Percentiles rank a stretch among this genome's conserved stretches.
Conservation (phyloP, 805 yeast genomes). For the Wickerhamiella australiensis region DNA sequence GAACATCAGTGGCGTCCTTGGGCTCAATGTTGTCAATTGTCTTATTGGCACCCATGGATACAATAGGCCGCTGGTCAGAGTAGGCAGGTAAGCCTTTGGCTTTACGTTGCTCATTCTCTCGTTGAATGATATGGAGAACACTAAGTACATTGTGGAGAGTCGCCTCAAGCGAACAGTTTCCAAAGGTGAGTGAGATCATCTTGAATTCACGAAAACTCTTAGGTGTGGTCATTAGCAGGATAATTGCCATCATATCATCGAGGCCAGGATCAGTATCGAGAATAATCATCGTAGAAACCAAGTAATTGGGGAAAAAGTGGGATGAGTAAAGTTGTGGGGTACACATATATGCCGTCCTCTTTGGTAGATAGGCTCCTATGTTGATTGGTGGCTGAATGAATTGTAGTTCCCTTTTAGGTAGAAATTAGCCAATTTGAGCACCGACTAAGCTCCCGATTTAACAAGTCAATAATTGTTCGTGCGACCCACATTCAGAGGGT, state of each 20-base stretch:
- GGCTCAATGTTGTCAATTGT: constrained; percentile 24
- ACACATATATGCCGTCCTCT: not conserved
- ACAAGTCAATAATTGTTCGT: too few relatives aligned
- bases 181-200: constrained; percentile 30
- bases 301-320: not conserved
- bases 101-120: constrained; percentile 25
- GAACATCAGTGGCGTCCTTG: constrained; percentile 32
- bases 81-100: constrained; percentile 18
- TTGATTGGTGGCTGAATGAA: not conserved
- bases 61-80: constrained; percentile 25
- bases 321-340: not conserved
- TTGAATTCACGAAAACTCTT: constrained; percentile 22
- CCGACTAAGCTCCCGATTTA: too few relatives aligned
- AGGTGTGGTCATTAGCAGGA: constrained; percentile 28
- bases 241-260: constrained; percentile 32
- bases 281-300: constrained; percentile 21
- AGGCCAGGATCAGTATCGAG: constrained; percentile 36
- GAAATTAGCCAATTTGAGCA: too few relatives aligned
- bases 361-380: too few relatives aligned
- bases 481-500: too few relatives aligned
- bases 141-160: constrained; percentile 30
- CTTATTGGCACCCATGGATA: constrained; percentile 28
- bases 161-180: constrained; percentile 29
- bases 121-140: constrained; percentile 27
- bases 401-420: too few relatives aligned